Evolutionary conservation across 2,329 filamentous ascomycete genomes (phyloP).

Genomic region (Torrubiella hemipterigena): DNA sequence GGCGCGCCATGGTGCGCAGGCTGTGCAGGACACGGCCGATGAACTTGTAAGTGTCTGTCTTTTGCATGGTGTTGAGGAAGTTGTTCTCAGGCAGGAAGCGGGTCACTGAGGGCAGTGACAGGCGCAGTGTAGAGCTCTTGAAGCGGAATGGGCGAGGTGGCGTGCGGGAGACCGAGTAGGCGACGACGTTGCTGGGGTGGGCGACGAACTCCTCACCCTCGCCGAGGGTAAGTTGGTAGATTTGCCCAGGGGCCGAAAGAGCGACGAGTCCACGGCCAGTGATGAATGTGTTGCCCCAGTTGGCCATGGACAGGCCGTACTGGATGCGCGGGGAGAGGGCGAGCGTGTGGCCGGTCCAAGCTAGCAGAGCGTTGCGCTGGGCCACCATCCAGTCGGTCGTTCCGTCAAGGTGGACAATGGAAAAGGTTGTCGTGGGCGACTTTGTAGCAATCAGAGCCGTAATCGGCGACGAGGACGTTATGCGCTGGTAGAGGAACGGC

Average conservation of each 20-base stretch:
- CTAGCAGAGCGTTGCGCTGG: conserved; percentile 78
- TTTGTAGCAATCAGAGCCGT: conserved; percentile 83
- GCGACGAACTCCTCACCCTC: conserved; percentile 83
- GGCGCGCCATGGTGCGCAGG: conserved; percentile 63
- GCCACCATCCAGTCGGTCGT: conserved; percentile 91
- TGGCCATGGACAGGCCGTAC: conserved; percentile 59
- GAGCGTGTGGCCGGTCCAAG: conserved; percentile 90
- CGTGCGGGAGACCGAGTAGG: conserved; percentile 67
- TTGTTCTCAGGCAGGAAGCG: conserved; percentile 56
- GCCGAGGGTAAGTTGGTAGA: conserved; percentile 73
- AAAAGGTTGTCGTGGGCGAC: conserved; percentile 75
- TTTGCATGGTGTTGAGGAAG: conserved; percentile 62
- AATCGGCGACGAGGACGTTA: conserved; percentile 77
- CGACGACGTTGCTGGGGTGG: conserved; percentile 83
- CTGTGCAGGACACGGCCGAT: conserved; percentile 53
- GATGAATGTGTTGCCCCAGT: conserved; percentile 85
- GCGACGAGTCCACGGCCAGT: conserved; percentile 82
- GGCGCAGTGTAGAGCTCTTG: conserved; percentile 59
- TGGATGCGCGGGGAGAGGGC: conserved; percentile 65
- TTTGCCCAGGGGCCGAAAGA: conserved; percentile 73
- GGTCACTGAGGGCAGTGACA: conserved; percentile 65
- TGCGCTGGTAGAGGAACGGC: conserved; percentile 87
- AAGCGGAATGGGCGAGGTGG: conserved; percentile 79
- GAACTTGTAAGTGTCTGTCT: conserved; percentile 61
- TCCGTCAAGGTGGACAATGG: conserved; percentile 80